Percentiles rank a stretch among this genome's conserved stretches.
phyloP scores from a whole-genome alignment of 306 rosid species.

The Vachellia pachyceras region DNA sequence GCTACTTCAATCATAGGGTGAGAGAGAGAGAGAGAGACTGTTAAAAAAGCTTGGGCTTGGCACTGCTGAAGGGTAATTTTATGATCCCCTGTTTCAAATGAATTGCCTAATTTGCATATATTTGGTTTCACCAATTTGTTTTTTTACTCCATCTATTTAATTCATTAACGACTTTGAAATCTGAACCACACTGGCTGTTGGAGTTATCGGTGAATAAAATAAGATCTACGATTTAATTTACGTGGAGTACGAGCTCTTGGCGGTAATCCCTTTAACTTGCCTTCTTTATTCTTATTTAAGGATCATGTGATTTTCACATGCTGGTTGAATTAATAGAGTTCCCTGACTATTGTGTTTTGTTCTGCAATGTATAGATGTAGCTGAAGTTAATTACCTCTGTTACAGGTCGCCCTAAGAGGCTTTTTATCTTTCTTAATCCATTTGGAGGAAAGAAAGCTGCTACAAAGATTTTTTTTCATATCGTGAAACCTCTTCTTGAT shows the following conservation, averaged over 20 bases:
- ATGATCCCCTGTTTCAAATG: no score
- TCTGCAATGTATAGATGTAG: background rate
- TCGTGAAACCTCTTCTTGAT: conserved; percentile 72
- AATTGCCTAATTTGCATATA: no score
- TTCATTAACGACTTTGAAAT: no score
- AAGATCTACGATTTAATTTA: background rate
- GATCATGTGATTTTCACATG: background rate
- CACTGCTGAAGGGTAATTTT: no score
- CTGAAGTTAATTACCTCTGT: background rate
- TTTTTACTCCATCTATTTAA: background rate
- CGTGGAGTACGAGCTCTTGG: background rate
- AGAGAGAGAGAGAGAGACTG: background rate
- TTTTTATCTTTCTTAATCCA: conserved; percentile 83
- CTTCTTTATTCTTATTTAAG: background rate
- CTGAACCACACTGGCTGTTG: background rate
- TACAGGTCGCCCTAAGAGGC: conserved; percentile 85
- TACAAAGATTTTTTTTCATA: conserved; percentile 51
- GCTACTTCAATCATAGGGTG: background rate
- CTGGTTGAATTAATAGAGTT: conserved; percentile 10
- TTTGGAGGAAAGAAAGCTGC: conserved; percentile 82
- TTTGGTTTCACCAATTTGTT: no score
- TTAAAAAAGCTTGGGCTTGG: no score
- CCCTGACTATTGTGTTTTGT: background rate
- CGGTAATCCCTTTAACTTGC: background rate
- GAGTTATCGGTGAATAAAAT: background rate